Evolutionary conservation across 1,284 basidiomycete genomes (phyloP).

Genomic region (Moesziomyces sp.): DNA sequence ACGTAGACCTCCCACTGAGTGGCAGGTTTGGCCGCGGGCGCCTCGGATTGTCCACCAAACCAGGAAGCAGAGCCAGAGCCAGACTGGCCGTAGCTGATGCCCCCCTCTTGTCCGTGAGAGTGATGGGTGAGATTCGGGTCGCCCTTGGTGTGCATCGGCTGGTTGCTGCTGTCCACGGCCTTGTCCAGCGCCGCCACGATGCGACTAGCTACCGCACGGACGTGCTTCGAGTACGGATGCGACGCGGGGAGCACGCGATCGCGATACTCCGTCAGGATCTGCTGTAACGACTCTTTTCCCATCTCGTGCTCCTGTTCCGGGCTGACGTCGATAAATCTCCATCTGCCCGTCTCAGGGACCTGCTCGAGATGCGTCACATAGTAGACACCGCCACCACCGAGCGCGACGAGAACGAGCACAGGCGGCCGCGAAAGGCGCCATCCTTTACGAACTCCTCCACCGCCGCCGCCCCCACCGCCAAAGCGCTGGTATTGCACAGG

Average conservation of each 20-base stretch:
- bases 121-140: constrained; percentile 32
- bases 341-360: constrained; percentile 63
- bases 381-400: constrained; percentile 55
- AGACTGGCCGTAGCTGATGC: constrained; percentile 27
- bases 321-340: constrained; percentile 63
- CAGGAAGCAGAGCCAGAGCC: constrained; percentile 4
- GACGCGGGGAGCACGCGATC: constrained; percentile 76
- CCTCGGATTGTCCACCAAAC: constrained; percentile 7
- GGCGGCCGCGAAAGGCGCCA: constrained; percentile 34
- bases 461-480: constrained; percentile 17
- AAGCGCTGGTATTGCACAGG: constrained; percentile 36
- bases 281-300: constrained; percentile 72
- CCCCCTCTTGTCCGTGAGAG: constrained; percentile 41
- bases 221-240: constrained; percentile 75
- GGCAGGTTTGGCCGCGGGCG: constrained; percentile 6
- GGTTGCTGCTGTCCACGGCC: constrained; percentile 68
- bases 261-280: constrained; percentile 74
- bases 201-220: constrained; percentile 74
- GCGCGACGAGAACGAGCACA: constrained; percentile 37
- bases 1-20: constrained; percentile 80
- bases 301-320: constrained; percentile 54
- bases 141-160: constrained; percentile 35
- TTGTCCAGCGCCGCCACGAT: constrained; percentile 78
- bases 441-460: constrained; percentile 6
- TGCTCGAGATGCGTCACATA: constrained; percentile 63